Evolutionary conservation across 305 asterid species (phyloP).

Genomic region (Nicotiana rustica): DNA sequence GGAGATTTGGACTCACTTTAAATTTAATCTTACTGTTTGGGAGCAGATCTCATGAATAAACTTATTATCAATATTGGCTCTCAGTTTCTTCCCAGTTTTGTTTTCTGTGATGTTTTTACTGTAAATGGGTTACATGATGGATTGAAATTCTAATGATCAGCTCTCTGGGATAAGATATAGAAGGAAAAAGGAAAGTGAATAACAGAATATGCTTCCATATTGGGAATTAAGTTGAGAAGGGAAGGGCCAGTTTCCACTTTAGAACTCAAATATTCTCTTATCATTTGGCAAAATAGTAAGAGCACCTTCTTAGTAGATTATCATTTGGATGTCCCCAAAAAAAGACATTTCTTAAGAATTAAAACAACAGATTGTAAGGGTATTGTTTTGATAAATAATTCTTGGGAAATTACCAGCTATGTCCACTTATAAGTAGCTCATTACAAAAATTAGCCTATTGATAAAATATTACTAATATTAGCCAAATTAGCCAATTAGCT

Average conservation of each 20-base stretch:
- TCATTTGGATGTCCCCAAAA: background rate
- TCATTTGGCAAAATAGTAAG: background rate
- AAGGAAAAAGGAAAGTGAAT: background rate
- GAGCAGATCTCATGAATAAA: constrained; percentile 15
- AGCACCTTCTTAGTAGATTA: background rate
- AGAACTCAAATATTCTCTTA: background rate
- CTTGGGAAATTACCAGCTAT: no score
- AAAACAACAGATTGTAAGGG: background rate
- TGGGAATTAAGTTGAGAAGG: background rate
- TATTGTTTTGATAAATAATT: background rate
- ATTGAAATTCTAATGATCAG: background rate
- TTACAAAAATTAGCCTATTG: no score
- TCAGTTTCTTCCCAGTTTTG: background rate
- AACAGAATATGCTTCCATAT: background rate
- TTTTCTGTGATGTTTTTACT: background rate
- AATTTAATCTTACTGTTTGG: constrained; percentile 24
- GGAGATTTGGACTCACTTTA: constrained; percentile 50
- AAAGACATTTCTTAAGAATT: no score
- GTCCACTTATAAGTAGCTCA: no score
- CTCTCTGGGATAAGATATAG: background rate
- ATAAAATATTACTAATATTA: no score
- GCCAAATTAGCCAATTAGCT: no score
- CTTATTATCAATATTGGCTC: background rate
- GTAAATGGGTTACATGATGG: background rate
- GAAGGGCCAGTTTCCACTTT: background rate